Conservation (phyloP, 345 rosid species). For the Populus deltoides region DNA sequence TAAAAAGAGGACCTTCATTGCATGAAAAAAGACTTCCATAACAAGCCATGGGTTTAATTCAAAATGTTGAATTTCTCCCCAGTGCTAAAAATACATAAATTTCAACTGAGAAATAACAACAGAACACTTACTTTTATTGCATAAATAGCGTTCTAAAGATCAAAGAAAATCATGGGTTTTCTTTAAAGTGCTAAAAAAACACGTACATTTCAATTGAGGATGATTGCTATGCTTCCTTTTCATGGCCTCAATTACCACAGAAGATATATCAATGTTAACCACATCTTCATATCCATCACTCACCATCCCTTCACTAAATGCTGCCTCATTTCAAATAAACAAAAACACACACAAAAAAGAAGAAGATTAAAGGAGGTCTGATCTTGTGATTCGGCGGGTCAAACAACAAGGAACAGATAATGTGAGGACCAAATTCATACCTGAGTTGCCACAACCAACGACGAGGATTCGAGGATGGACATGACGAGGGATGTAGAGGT, state of each 20-base stretch:
- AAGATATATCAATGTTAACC: constrained; percentile 69
- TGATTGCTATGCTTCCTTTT: constrained; percentile 44
- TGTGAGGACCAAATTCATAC: constrained; percentile 17
- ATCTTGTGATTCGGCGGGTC: constrained; percentile 6
- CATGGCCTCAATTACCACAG: constrained; percentile 75
- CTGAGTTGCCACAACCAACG: constrained; percentile 89
- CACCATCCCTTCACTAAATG: constrained; percentile 74
- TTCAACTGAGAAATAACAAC: not conserved
- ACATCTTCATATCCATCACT: constrained; percentile 81
- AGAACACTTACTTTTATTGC: not conserved
- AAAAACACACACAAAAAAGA: not conserved
- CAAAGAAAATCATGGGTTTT: too few species aligned
- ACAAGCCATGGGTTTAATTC: too few species aligned
- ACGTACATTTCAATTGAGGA: constrained; percentile 69
- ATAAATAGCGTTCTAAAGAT: too few species aligned
- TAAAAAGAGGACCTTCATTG: too few species aligned
- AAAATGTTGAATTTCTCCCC: not conserved
- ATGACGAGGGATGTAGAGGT: constrained; percentile 62
- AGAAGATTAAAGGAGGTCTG: not conserved
- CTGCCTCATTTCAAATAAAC: constrained; percentile 30
- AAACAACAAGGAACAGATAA: not conserved
- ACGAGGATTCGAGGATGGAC: constrained; percentile 50
- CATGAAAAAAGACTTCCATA: not conserved
- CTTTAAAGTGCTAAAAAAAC: not conserved
- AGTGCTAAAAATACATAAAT: not conserved